A percentile compares a stretch with the other conserved stretches of the same genome.
These are phyloP conservation scores for Colletotrichum costaricense DNA, from an alignment of 2,329 filamentous ascomycete genomes.

Conservation along the genomic window DNA sequence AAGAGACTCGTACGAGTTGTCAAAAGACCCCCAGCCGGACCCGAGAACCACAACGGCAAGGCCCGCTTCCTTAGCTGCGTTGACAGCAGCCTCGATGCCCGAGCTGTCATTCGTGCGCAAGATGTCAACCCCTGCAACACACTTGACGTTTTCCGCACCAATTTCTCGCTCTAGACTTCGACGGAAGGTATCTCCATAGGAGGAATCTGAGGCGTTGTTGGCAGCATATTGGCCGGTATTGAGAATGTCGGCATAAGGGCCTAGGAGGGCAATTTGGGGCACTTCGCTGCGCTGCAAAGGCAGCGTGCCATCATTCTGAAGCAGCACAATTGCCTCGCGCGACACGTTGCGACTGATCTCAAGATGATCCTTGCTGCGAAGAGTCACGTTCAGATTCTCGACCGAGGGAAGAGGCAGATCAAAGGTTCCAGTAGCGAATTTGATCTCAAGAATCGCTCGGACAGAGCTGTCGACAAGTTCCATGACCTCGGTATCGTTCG, in stretches of 20 bases:
- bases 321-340: constrained; percentile 39
- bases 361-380: constrained; percentile 34
- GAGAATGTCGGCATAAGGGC: constrained; percentile 38
- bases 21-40: constrained; percentile 41
- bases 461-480: constrained; percentile 42
- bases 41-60: constrained; percentile 45
- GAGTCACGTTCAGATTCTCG: constrained; percentile 30
- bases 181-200: constrained; percentile 38
- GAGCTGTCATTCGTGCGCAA: constrained; percentile 37
- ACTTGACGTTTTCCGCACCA: constrained; percentile 38
- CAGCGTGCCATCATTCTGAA: constrained; percentile 38
- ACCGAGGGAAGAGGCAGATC: constrained; percentile 40
- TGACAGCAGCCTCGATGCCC: constrained; percentile 39
- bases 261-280: constrained; percentile 36
- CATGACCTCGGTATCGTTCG: constrained; percentile 38
- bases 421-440: constrained; percentile 43
- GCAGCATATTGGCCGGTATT: constrained; percentile 39
- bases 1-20: constrained; percentile 31
- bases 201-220: constrained; percentile 37
- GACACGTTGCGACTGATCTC: constrained; percentile 38
- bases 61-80: constrained; percentile 42
- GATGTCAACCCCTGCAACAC: constrained; percentile 33
- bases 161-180: constrained; percentile 36
- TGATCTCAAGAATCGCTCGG: constrained; percentile 42
- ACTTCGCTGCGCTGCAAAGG: constrained; percentile 21